Conservation (phyloP, 352 stramenopile genomes). For the Phytopythium delawarense region DNA sequence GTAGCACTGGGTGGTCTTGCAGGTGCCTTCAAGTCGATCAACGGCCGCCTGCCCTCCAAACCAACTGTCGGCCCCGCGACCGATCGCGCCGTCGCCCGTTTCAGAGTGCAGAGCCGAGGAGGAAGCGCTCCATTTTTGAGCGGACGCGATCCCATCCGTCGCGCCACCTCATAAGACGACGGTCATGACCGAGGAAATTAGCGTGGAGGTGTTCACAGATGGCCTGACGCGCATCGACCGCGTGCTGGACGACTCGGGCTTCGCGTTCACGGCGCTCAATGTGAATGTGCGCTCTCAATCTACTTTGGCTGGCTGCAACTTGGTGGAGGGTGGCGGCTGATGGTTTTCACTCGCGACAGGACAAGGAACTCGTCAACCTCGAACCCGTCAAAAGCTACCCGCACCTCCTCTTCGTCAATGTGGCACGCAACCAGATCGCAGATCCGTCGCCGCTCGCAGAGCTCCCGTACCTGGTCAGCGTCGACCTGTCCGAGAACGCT, state of each 20-base stretch:
- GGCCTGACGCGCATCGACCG: slow-evolving; percentile 72
- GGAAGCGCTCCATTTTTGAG: background rate
- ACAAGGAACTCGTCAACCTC: slow-evolving; percentile 47
- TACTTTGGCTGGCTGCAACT: background rate
- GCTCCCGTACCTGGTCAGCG: slow-evolving; percentile 53
- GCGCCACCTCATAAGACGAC: background rate
- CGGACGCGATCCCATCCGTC: background rate
- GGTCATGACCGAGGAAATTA: slow-evolving; percentile 26
- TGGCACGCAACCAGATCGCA: slow-evolving; percentile 60
- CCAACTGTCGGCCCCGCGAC: background rate
- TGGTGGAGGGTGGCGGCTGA: background rate
- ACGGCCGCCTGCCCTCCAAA: background rate
- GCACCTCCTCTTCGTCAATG: slow-evolving; percentile 70
- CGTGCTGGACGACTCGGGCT: slow-evolving; percentile 70
- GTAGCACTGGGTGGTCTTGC: background rate
- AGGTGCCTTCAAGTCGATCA: background rate
- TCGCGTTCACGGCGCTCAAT: slow-evolving; percentile 71
- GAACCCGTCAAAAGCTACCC: slow-evolving; percentile 55
- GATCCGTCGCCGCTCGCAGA: slow-evolving; percentile 45
- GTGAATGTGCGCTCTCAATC: slow-evolving; percentile 27
- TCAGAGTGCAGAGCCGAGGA: background rate
- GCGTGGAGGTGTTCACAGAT: slow-evolving; percentile 48
- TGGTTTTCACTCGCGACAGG: slow-evolving; percentile 15
- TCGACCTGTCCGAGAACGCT: slow-evolving; percentile 57
- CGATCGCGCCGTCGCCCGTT: background rate